These are phyloP conservation scores for Cucurbita ficifolia DNA, from an alignment of 306 rosid genomes.

Conservation along the genomic window DNA sequence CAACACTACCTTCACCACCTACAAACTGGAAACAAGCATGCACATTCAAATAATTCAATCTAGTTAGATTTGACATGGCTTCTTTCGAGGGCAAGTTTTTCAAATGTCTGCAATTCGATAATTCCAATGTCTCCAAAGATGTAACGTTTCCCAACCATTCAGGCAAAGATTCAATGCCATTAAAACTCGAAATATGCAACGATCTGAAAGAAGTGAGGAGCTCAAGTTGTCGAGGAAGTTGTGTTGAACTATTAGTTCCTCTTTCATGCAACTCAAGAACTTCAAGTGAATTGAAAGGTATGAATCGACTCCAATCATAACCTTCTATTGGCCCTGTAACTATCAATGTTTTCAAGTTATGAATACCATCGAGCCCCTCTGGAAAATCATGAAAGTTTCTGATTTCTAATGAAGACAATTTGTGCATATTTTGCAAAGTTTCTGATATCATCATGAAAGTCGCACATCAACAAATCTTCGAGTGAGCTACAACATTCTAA, in stretches of 20 bases:
- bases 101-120: no score
- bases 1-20: background rate
- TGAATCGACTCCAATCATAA: background rate
- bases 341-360: background rate
- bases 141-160: background rate
- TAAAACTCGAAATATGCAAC: background rate
- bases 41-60: background rate
- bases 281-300: background rate
- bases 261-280: background rate
- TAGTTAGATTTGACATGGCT: background rate
- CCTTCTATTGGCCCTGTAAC: background rate
- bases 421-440: no score
- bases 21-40: background rate
- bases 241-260: background rate
- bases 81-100: background rate
- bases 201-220: background rate
- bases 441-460: background rate
- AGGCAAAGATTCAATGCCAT: background rate
- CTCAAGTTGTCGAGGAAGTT: background rate
- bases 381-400: background rate
- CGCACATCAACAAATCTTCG: background rate
- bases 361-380: background rate
- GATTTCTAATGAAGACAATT: background rate
- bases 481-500: background rate
- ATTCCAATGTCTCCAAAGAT: no score